Evolutionary conservation across 305 asterid genomes (phyloP).

Genomic region (Fraxinus sp.): DNA sequence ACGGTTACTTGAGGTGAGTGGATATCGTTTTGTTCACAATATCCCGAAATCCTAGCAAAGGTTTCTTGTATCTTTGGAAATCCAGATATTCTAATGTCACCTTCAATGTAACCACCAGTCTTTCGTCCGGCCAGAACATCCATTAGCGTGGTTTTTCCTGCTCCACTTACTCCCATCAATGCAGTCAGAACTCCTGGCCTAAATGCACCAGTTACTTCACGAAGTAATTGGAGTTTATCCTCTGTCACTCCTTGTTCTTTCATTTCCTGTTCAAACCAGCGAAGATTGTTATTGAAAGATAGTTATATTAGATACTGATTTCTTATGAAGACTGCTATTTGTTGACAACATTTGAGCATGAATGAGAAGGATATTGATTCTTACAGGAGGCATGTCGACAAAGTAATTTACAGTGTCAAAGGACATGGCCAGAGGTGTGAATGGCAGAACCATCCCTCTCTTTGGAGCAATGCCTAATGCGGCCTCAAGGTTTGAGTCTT

Average conservation of each 20-base stretch:
- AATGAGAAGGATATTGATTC: slow-evolving; percentile 9
- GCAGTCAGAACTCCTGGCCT: slow-evolving; percentile 39
- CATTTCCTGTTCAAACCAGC: slow-evolving; percentile 27
- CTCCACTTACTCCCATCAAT: slow-evolving; percentile 38
- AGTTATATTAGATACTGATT: background rate
- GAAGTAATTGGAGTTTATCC: slow-evolving; percentile 31
- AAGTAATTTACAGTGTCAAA: slow-evolving; percentile 41
- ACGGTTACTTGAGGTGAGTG: slow-evolving; percentile 32
- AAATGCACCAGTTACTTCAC: slow-evolving; percentile 29
- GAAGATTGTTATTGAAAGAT: background rate
- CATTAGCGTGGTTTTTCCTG: slow-evolving; percentile 41
- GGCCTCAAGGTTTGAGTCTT: slow-evolving; percentile 31
- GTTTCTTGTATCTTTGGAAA: slow-evolving; percentile 34
- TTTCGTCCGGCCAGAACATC: slow-evolving; percentile 41
- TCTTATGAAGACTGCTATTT: background rate
- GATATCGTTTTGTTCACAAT: slow-evolving; percentile 35
- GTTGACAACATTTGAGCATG: background rate
- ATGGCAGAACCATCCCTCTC: slow-evolving; percentile 56
- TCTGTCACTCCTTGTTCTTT: slow-evolving; percentile 26
- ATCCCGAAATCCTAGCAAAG: slow-evolving; percentile 36
- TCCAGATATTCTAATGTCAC: slow-evolving; percentile 34
- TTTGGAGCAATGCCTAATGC: slow-evolving; percentile 37
- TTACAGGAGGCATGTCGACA: slow-evolving; percentile 56
- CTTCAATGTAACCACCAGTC: slow-evolving; percentile 32
- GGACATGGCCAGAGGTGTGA: slow-evolving; percentile 51